A percentile compares a stretch with the other conserved stretches of the same genome.
Conservation (phyloP, 2,329 filamentous ascomycete species). For the Fusarium protoensiforme region DNA sequence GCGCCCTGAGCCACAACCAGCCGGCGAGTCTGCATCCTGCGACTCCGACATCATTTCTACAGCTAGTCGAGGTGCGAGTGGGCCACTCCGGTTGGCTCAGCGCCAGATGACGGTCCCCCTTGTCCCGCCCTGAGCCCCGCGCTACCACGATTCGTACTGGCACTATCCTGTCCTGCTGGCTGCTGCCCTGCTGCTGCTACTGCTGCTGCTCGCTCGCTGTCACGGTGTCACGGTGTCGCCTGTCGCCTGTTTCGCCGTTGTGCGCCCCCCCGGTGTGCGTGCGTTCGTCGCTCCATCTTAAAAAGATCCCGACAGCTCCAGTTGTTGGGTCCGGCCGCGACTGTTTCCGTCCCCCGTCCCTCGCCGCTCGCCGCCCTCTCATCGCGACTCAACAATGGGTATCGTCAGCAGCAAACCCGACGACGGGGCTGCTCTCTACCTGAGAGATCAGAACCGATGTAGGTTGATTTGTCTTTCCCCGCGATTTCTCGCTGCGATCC, state of each 20-base stretch:
- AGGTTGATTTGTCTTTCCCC: conserved; percentile 53
- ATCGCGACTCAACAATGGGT: conserved; percentile 75
- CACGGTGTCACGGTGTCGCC: conserved; percentile 40
- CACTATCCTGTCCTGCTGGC: conserved; percentile 37
- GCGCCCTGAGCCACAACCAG: conserved; percentile 22
- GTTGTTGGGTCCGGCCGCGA: conserved; percentile 25
- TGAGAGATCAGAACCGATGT: conserved; percentile 95
- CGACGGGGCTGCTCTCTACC: conserved; percentile 81
- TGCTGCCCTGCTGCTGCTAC: conserved; percentile 15
- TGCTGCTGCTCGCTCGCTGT: conserved; percentile 27
- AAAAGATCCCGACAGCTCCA: conserved; percentile 43
- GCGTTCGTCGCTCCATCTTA: conserved; percentile 36
- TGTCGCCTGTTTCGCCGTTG: conserved; percentile 34
- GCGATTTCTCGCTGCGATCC: conserved; percentile 14
- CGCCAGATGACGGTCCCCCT: conserved; percentile 46
- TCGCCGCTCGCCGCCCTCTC: conserved; percentile 31
- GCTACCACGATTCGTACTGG: conserved; percentile 41
- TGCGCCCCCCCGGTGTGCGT: conserved; percentile 31
- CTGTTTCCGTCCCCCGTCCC: conserved; percentile 33
- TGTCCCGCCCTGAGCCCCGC: conserved; percentile 46
- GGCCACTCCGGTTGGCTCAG: conserved; percentile 45
- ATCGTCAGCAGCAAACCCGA: conserved; percentile 90
- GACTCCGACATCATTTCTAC: conserved; percentile 28
- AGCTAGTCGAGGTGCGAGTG: conserved; percentile 38
- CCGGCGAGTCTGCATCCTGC: conserved; percentile 12